phyloP scores from a whole-genome alignment of 73 alveolate genomes.

The Symbiodinium pilosum region DNA sequence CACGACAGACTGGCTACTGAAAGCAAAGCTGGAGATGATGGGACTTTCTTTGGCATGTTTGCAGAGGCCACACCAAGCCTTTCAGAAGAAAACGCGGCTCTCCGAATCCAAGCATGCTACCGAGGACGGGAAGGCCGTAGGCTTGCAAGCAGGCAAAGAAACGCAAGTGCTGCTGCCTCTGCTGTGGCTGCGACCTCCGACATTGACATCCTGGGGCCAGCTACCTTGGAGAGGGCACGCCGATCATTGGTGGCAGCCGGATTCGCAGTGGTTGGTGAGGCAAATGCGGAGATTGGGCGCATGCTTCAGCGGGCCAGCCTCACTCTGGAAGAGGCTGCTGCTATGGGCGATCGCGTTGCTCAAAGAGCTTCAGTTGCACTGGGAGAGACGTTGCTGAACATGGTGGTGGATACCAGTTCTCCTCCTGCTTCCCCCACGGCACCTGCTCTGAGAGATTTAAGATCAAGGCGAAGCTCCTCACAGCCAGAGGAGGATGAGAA shows the following conservation, averaged over 20 bases:
- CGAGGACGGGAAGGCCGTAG: background rate
- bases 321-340: constrained; percentile 32
- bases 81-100: constrained; percentile 13
- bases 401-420: constrained; percentile 46
- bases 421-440: background rate
- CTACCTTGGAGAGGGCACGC: background rate
- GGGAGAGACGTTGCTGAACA: constrained; percentile 50
- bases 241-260: constrained; percentile 80
- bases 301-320: constrained; percentile 62
- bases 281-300: constrained; percentile 28
- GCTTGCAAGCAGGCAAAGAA: background rate
- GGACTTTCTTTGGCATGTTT: background rate
- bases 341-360: constrained; percentile 30
- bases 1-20: background rate
- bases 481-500: too few species aligned
- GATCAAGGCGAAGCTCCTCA: too few species aligned
- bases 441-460: too few species aligned
- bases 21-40: background rate
- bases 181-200: background rate
- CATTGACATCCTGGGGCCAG: background rate
- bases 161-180: too few species aligned
- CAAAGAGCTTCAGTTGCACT: constrained; percentile 52
- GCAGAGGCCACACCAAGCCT: background rate
- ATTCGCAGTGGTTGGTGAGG: constrained; percentile 85
- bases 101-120: constrained; percentile 6